Evolutionary conservation across 2,329 filamentous ascomycete genomes (phyloP).

Genomic region (Tricladium varicosporioides): DNA sequence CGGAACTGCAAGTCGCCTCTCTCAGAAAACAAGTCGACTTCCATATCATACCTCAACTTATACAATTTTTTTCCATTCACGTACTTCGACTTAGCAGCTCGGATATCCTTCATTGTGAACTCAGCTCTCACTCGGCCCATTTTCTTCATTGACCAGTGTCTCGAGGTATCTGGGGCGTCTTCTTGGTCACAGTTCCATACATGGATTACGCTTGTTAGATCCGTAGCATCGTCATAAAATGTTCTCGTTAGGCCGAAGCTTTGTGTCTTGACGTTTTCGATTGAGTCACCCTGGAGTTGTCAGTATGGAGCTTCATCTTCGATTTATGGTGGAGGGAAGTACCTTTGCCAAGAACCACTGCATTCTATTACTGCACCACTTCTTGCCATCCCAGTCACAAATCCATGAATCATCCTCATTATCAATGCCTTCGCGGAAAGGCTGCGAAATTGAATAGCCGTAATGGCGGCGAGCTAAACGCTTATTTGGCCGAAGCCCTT

Average conservation of each 20-base stretch:
- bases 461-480: conserved; percentile 2
- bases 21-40: conserved; percentile 4
- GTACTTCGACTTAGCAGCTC: background rate
- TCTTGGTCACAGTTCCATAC: conserved; percentile 2
- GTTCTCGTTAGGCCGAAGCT: conserved; percentile 1
- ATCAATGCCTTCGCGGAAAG: conserved; percentile 7
- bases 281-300: background rate
- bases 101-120: conserved; percentile 1
- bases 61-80: conserved; percentile 1
- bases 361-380: background rate
- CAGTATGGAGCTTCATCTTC: background rate
- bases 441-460: background rate
- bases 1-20: conserved; percentile 3
- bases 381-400: conserved; percentile 1
- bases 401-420: background rate
- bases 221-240: background rate
- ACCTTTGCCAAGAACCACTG: conserved; percentile 3
- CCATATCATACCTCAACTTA: conserved; percentile 4
- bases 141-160: conserved; percentile 6
- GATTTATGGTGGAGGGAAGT: background rate
- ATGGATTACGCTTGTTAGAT: background rate
- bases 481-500: background rate
- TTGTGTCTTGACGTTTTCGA: conserved; percentile 6
- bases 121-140: background rate
- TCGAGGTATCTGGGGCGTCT: conserved; percentile 1